Evolutionary conservation across 495 filamentous ascomycete species (phyloP).

Genomic region (Symbiotaphrina buchneri): DNA sequence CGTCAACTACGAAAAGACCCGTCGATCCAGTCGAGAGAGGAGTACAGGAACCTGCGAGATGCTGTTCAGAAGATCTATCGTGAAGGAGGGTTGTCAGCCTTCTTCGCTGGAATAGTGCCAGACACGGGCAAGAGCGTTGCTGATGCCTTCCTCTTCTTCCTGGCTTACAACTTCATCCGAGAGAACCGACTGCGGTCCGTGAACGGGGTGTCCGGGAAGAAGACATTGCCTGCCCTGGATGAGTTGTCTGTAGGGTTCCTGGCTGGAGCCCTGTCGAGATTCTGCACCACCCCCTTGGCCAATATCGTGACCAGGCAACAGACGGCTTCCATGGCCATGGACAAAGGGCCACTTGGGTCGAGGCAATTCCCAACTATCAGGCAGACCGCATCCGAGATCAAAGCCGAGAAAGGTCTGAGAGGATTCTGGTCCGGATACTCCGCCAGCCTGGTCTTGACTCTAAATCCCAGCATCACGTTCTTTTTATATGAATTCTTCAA

Average conservation of each 20-base stretch:
- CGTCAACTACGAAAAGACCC: constrained; percentile 22
- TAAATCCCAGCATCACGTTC: constrained; percentile 78
- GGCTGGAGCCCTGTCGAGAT: constrained; percentile 55
- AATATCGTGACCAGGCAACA: constrained; percentile 74
- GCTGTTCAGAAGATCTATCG: constrained; percentile 39
- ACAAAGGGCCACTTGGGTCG: constrained; percentile 5
- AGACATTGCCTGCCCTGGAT: constrained; percentile 37
- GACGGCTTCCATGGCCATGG: constrained; percentile 28
- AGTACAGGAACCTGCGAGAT: constrained; percentile 38
- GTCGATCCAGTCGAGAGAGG: constrained; percentile 19
- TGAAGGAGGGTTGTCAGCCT: constrained; percentile 21
- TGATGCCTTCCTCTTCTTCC: constrained; percentile 68
- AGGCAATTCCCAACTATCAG: constrained; percentile 18
- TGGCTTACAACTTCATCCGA: constrained; percentile 55
- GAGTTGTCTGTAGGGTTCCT: constrained; percentile 57
- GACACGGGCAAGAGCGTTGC: constrained; percentile 52
- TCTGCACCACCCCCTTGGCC: constrained; percentile 61
- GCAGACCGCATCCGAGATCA: constrained; percentile 41
- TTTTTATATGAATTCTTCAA: constrained; percentile 55
- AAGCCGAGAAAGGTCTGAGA: constrained; percentile 41
- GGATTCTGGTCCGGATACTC: constrained; percentile 90
- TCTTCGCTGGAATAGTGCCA: constrained; percentile 52
- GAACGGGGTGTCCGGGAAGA: constrained; percentile 9
- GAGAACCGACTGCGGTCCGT: constrained; percentile 23
- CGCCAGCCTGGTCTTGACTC: constrained; percentile 52